Evolutionary conservation across 768 basidiomycete species (phyloP), one percentile per base, ranked within the genome.

Genomic region (Galerina marginata): DNA sequence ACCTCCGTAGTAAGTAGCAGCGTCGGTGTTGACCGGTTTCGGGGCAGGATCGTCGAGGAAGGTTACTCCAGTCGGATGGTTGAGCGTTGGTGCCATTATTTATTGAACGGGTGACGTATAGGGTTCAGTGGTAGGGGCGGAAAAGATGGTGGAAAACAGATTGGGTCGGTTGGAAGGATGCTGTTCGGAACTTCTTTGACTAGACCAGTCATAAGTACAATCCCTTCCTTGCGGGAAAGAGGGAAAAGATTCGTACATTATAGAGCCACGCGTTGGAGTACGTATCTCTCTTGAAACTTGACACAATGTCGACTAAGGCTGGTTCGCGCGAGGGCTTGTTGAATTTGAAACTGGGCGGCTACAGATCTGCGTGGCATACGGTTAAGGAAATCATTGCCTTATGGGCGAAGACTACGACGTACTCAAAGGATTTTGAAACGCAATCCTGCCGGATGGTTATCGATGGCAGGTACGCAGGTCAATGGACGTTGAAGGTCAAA

Each of bases 1-100:
- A 16, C 88, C 87, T 44, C 91, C 92, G 65, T 96, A 96, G 77
- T 95, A 95, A 9, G 86, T 84, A 23, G 87, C 82, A 9, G 93
- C 87, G 55, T 96, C 93, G 53, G 81, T 80, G 65, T 91, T 78
- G 56, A 83, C 82, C 4, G 81, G 68, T 26, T 75, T 74, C 16
- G 76, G 70, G 16, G 79, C 73, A 16, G 77, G 76, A 58, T 92
- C 90, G 64, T 91, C 90, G 64, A 89, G 69, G 66, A 92, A 91
- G 60, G 78, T 80, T 52, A 89, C 83, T 56, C 83, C 82, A 6
- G 89, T 62, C 0, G 90, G 91, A 67, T 90, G 90, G 61, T 74
- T 79, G 53, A 90, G 72, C 33, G 82, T 69, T 52, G 91, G 91
- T 4, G 89, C 83, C 91, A 93, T 89, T 48, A 16, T 12, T 52